Evolutionary conservation across 495 filamentous ascomycete genomes (phyloP), one percentile per base, ranked within the genome.

Genomic region (Penicillium paxilli): DNA sequence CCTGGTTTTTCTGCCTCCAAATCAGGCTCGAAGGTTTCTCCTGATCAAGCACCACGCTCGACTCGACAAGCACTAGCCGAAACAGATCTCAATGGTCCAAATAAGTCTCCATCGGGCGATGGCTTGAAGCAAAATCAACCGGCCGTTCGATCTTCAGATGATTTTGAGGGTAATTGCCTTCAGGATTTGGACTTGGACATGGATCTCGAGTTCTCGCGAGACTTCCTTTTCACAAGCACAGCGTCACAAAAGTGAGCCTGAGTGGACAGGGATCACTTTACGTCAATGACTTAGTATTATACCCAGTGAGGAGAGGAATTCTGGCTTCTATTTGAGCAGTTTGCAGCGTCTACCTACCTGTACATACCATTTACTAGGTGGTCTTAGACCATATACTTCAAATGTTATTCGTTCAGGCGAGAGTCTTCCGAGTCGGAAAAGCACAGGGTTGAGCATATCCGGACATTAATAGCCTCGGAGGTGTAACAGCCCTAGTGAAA

Each of bases 161-260:
- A 50, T 14, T 4, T 22, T 8, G 57, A 63, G 33, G 67, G 65
- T 4, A 67, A 69, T 44, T 57, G 56, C 12, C 47, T 73, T 7
- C 68, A 65, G 23, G 54, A 62, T 23, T 33, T 76, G 7, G 64
- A 70, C 30, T 44, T 74, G 33, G 69, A 72, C 44, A 61, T 72
- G 69, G 72, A 75, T 52, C 32, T 74, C 30, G 71, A 76, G 46
- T 73, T 73, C 22, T 69, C 73, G 0, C 70, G 60, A 38, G 68
- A 72, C 33, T 73, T 69, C 24, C 26, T 76, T 17, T 73, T 73
- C 25, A 67, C 64, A 1, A 71, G 64, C 26, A 69, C 72, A 10
- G 63, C 68, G 7, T 55, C 47, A 21, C 52, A 20, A 8, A 38
- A 55, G 40, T 59, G 26, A 17, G 30, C 0, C 3, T 14, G 8